These are phyloP conservation scores for Ophiosphaerella herpotricha DNA, from an alignment of 2,329 filamentous ascomycete species.

Conservation along the genomic window DNA sequence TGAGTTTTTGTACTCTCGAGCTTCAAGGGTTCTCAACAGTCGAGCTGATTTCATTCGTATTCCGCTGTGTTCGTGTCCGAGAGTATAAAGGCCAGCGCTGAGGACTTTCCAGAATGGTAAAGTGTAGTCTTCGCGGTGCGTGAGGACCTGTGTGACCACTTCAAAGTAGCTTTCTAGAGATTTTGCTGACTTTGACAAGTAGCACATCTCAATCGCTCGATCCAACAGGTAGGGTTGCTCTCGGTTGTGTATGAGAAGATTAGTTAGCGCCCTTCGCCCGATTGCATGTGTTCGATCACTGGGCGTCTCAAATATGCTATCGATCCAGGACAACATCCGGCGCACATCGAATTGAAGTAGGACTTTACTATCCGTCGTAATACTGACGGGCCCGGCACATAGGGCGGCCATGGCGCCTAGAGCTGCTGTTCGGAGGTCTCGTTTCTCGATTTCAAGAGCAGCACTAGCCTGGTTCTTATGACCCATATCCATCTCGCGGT, in stretches of 20 bases:
- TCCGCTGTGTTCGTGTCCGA: conserved; percentile 88
- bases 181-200: conserved; percentile 77
- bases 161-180: conserved; percentile 94
- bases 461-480: conserved; percentile 81
- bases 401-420: conserved; percentile 94
- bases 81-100: conserved; percentile 84
- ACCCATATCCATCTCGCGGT: conserved; percentile 72
- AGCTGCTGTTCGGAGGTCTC: conserved; percentile 85
- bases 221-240: conserved; percentile 85
- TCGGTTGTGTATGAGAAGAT: conserved; percentile 87
- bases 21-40: conserved; percentile 79
- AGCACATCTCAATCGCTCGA: conserved; percentile 89
- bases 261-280: conserved; percentile 83
- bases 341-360: conserved; percentile 88
- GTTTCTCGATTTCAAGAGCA: conserved; percentile 95
- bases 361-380: conserved; percentile 86
- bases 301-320: conserved; percentile 87
- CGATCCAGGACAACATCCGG: conserved; percentile 93
- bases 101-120: conserved; percentile 90
- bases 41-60: conserved; percentile 87
- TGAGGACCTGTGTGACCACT: conserved; percentile 85
- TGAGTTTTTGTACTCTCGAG: conserved; percentile 80
- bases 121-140: conserved; percentile 79
- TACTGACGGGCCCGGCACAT: conserved; percentile 80
- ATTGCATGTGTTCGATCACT: conserved; percentile 93